Base-by-base conservation (phyloP, 805 yeast species). In the Komagataella phaffii region DNA sequence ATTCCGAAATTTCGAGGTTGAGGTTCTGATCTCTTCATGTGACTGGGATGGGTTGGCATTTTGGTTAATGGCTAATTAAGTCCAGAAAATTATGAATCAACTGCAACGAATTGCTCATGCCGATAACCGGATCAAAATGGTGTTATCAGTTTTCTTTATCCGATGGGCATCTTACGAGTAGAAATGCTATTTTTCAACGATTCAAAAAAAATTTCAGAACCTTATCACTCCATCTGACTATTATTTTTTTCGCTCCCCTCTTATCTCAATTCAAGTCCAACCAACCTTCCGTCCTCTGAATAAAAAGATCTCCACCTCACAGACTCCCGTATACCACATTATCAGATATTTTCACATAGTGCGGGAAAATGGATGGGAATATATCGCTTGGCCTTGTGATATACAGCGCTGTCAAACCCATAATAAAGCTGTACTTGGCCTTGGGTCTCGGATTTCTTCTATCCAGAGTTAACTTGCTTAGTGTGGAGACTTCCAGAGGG, bases 371-470 rank as follows among this genome's bases (percentile, higher is more conserved):
- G 40, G 40, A 30, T 30, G n/a, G 10, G 14, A 30, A 30, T 8
- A 23, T 53, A n/a, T 45, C 56, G 1, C 49, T 53, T 17, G 57
- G 63, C 53, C 51, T 55, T 6, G 55, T 75, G 49, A 72, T 77
- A 10, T 77, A 75, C 59, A 62, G 84, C 6, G 71, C 91, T 1
- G 88, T 84, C 24, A 84, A 83, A 65, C 93, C 93, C 14, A 83
- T 85, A 55, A 73, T 85, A 60, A 80, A 85, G 63, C 82, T 85
- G 63, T 85, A 85, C 61, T 65, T 84, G 63, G 83, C 85, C 59
- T 79, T 85, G 3, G 79, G 74, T 14, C 63, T 81, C n/a, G 95
- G 93, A 21, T 82, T 74, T 58, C 62, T 66, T 21, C 64, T 85
- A 14, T 84, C 91, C 1, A 73, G 72, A 53, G 59, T 65, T 55